These are phyloP conservation scores for Discostella stelligeroides DNA, from an alignment of 108 stramenopile genomes.

Conservation along the genomic window DNA sequence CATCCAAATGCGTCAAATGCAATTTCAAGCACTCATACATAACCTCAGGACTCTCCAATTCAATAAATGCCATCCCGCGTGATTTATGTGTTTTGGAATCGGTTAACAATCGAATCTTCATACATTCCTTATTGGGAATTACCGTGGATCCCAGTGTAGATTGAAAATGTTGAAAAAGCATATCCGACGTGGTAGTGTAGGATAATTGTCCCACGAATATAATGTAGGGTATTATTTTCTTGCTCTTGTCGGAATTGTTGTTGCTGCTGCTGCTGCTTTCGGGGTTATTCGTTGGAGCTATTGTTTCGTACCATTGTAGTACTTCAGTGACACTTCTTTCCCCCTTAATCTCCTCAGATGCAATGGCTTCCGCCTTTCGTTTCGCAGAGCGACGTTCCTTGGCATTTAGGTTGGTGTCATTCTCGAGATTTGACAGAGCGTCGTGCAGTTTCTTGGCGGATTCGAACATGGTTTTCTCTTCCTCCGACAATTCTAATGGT, in stretches of 20 bases:
- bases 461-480: background rate
- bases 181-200: conserved; percentile 80
- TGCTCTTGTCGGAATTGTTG: background rate
- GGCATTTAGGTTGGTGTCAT: conserved; percentile 41
- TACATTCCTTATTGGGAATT: conserved; percentile 41
- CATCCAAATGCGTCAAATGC: conserved; percentile 90
- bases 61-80: conserved; percentile 90
- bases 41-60: conserved; percentile 72
- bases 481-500: background rate
- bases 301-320: conserved; percentile 32
- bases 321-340: background rate
- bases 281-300: background rate
- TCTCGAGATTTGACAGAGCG: conserved; percentile 17
- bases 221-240: conserved; percentile 72
- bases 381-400: conserved; percentile 55
- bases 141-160: conserved; percentile 51
- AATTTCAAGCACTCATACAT: conserved; percentile 85
- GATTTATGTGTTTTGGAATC: conserved; percentile 70
- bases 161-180: conserved; percentile 66
- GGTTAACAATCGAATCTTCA: conserved; percentile 82
- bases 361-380: conserved; percentile 55
- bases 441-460: conserved; percentile 29
- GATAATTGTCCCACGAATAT: conserved; percentile 92
- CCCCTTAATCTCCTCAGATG: conserved; percentile 30
- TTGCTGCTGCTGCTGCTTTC: too few relatives aligned